These are phyloP conservation scores for Hyaloperonospora brassicae DNA, from an alignment of 352 stramenopile species.

Conservation along the genomic window DNA sequence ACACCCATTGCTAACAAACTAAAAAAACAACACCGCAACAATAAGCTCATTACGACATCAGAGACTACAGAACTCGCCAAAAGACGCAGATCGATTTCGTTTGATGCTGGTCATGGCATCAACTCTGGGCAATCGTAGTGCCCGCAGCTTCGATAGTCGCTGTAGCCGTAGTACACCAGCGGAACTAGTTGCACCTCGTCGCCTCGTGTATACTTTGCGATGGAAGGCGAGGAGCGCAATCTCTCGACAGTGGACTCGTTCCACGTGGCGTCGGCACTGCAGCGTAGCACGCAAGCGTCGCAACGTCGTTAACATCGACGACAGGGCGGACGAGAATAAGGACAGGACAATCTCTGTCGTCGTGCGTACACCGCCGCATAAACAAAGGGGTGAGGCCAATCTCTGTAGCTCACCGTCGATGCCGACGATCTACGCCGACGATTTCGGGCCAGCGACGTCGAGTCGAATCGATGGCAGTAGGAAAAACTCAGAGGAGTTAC, in stretches of 20 bases:
- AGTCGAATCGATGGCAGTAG: slow-evolving; percentile 20
- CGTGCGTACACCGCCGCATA: slow-evolving; percentile 10
- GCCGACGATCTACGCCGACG: slow-evolving; percentile 22
- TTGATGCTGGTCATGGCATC: slow-evolving; percentile 9
- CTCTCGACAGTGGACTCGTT: slow-evolving; percentile 12
- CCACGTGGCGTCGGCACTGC: background rate
- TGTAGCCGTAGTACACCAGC: slow-evolving; percentile 14
- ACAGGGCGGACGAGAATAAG: slow-evolving; percentile 9
- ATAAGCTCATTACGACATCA: slow-evolving; percentile 20
- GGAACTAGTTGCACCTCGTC: slow-evolving; percentile 8
- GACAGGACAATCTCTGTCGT: background rate
- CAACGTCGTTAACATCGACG: slow-evolving; percentile 22
- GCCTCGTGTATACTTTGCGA: slow-evolving; percentile 3
- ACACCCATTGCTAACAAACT: background rate
- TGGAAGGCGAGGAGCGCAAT: slow-evolving; percentile 23
- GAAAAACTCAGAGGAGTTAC: slow-evolving; percentile 20
- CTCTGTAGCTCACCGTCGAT: slow-evolving; percentile 31
- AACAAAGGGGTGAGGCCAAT: slow-evolving; percentile 36
- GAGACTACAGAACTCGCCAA: slow-evolving; percentile 25
- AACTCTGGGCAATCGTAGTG: slow-evolving; percentile 18
- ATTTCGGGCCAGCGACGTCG: slow-evolving; percentile 19
- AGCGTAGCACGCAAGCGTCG: slow-evolving; percentile 17
- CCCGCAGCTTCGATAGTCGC: slow-evolving; percentile 7
- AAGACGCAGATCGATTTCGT: slow-evolving; percentile 8
- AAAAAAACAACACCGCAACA: background rate